Evolutionary conservation across 2,329 filamentous ascomycete genomes (phyloP), one percentile per base, ranked within the genome.

Genomic region (Claviceps maximensis): DNA sequence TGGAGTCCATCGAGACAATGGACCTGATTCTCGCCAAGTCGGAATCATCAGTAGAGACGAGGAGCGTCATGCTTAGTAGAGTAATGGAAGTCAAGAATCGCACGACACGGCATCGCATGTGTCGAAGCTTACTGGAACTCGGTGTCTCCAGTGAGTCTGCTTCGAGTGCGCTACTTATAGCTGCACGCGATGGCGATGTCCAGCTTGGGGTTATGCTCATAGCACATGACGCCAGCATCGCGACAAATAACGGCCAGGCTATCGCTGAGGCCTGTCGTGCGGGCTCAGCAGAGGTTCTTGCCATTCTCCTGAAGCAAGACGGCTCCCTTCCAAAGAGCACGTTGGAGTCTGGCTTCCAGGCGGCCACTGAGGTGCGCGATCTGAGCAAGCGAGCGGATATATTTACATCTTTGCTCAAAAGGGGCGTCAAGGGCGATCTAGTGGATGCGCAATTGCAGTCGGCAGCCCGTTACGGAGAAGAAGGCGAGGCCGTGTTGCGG

Each of bases 361-460:
- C 76, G 2, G 76, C 78, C 0, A 78, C 74, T 0, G 73, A 77
- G 51, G 67, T 80, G 1, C 64, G 71, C 1, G 74, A 80, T 54
- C 62, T 81, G 4, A 69, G 68, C 51, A 72, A 69, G 41, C 67
- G 77, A 2, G 72, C 72, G 0, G 68, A 69, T 23, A 67, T 81
- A 2, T 78, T 82, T 46, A 68, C 73, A 50, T 61, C 76, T 2
- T 66, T 83, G 1, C 62, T 83, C 0, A 65, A 72, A 12, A 69
- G 69, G 36, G 77, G 77, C 0, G 72, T 79, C 1, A 62, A 63
- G 0, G 76, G 77, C 1, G 75, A 78, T 12, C 68, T 73, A 0
- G 68, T 82, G 0, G 72, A 80, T 50, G 68, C 71, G 4, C 74
- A 81, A 58, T 71, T 82, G 1, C 66, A 77, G 1, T 76, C 74